Base-by-base conservation (phyloP, 768 basidiomycete genomes). In the Tylopilus sp. region DNA sequence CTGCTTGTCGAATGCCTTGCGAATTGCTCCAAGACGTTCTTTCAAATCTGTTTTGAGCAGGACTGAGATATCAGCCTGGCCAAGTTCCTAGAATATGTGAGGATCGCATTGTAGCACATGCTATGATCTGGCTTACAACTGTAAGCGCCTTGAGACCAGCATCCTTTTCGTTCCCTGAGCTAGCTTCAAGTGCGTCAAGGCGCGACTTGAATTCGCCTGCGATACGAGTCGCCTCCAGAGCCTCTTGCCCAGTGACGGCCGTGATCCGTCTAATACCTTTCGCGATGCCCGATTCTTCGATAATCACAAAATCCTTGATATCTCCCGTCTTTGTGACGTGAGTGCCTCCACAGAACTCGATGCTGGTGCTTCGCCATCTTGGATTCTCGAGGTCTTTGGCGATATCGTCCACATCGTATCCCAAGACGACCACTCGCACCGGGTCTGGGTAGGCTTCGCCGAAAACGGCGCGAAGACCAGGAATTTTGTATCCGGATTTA, bases 311-410 rank as follows among this genome's bases (percentile, higher is more conserved):
- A 65, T 92, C 88, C 71, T 95, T 95, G 79, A 99, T 98, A 61
- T 95, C 92, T 17, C 95, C 92, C 0, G 97, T 99, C 71, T 86
- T 90, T n/a, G 83, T 80, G 48, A 99, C 97, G 66, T 99, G 97
- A 83, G 97, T 99, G 69, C 97, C 97, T 70, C 97, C 97, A 67
- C 97, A 99, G 67, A 99, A 95, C 71, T 99, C 97, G 56, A 97
- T 82, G 68, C 90, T 94, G 11, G 95, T 97, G 25, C 71, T 73
- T 42, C 89, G 75, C 97, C 97, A 99, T 71, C 87, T 91, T 4
- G 87, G 83, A 69, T 93, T 95, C 61, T 86, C 81, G 39, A 95
- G 78, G 57, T 99, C 91, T 61, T 80, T 77, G 18, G 82, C 71
- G 48, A 99, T 93, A 59, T 94, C 90, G 45, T 95, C 87, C 17